These are phyloP conservation scores for Backusella tarrabulga DNA, from an alignment of 192 early-diverging fungal genomes.

Conservation along the genomic window DNA sequence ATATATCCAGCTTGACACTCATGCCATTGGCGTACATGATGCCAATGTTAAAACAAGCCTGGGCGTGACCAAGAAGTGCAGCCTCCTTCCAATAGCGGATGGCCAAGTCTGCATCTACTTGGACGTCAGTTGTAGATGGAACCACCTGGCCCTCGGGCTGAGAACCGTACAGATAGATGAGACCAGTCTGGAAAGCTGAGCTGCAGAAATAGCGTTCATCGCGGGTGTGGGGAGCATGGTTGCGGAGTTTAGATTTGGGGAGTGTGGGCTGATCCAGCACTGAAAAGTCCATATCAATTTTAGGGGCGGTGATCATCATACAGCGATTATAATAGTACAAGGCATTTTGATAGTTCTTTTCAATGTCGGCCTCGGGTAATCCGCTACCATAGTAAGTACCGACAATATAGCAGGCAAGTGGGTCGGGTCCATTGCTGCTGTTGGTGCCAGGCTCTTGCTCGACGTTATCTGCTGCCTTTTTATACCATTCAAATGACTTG, in stretches of 20 bases:
- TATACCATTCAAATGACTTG: conserved; percentile 39
- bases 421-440: conserved; percentile 25
- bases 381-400: conserved; percentile 35
- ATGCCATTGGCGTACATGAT: conserved; percentile 36
- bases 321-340: conserved; percentile 33
- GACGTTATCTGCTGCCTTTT: conserved; percentile 28
- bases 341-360: conserved; percentile 31
- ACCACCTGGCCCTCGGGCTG: conserved; percentile 24
- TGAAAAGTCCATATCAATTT: conserved; percentile 34
- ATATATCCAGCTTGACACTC: conserved; percentile 30
- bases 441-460: conserved; percentile 6
- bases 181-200: conserved; percentile 36
- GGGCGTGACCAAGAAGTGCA: conserved; percentile 37
- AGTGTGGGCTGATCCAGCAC: conserved; percentile 5
- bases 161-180: conserved; percentile 38
- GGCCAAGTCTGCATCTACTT: conserved; percentile 26
- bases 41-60: conserved; percentile 37
- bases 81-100: conserved; percentile 38
- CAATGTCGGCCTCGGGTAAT: conserved; percentile 27
- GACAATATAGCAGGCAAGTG: conserved; percentile 38
- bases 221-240: conserved; percentile 27
- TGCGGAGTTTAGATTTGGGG: conserved; percentile 16
- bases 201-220: conserved; percentile 38
- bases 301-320: conserved; percentile 33
- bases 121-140: conserved; percentile 16